phyloP scores from a whole-genome alignment of 1,139 yeast genomes.

The Nakaseomyces nivariensis region DNA sequence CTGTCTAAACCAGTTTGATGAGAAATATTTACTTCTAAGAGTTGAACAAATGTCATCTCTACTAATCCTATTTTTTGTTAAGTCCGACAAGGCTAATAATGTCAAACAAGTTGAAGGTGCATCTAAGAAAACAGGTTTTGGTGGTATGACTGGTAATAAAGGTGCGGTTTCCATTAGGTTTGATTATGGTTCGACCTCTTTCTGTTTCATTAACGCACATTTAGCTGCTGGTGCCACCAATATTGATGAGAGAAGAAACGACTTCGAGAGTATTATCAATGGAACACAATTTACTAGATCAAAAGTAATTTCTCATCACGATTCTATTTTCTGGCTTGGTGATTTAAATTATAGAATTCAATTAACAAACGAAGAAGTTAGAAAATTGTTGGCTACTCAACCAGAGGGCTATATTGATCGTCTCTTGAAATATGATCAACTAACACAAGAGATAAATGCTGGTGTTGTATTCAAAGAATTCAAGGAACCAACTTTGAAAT shows the following conservation, averaged over 20 bases:
- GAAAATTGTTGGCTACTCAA: constrained; percentile 34
- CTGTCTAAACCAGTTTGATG: constrained; percentile 42
- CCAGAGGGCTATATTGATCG: constrained; percentile 39
- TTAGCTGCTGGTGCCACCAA: constrained; percentile 83
- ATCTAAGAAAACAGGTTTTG: constrained; percentile 84
- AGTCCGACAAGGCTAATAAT: constrained; percentile 42
- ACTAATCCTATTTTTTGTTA: constrained; percentile 56
- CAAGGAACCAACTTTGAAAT: constrained; percentile 64
- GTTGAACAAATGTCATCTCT: constrained; percentile 87
- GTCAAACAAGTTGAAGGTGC: constrained; percentile 66
- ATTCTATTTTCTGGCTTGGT: constrained; percentile 81
- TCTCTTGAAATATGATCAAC: constrained; percentile 66
- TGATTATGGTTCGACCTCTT: constrained; percentile 61
- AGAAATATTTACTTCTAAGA: constrained; percentile 57
- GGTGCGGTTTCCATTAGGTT: constrained; percentile 88
- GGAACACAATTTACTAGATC: constrained; percentile 40
- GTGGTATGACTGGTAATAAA: constrained; percentile 92
- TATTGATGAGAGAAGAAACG: constrained; percentile 73
- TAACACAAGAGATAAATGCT: constrained; percentile 57
- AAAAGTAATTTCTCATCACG: constrained; percentile 56
- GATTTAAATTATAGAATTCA: constrained; percentile 83
- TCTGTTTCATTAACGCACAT: constrained; percentile 81
- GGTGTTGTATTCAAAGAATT: constrained; percentile 69
- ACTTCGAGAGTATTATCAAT: constrained; percentile 53
- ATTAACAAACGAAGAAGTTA: constrained; percentile 59